These are phyloP conservation scores for Cordyceps fumosorosea DNA, from an alignment of 2,329 filamentous ascomycete genomes.

Conservation along the genomic window DNA sequence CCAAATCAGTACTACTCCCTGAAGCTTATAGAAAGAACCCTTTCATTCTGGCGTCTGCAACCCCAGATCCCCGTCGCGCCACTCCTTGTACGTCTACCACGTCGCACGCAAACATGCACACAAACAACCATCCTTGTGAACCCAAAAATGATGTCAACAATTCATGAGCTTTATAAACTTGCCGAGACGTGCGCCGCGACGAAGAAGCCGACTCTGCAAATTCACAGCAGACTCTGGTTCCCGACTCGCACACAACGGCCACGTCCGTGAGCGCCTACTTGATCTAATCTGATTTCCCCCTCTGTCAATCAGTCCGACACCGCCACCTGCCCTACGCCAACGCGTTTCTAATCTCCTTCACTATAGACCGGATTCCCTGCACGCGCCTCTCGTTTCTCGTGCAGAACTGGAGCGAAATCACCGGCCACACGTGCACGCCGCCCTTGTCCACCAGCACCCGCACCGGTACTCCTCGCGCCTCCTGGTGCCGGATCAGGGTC, in stretches of 20 bases:
- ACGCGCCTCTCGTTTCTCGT: constrained; percentile 42
- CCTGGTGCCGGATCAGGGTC: constrained; percentile 49
- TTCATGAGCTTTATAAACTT: constrained; percentile 28
- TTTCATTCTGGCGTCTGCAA: not conserved
- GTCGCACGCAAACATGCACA: not conserved
- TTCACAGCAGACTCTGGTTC: constrained; percentile 37
- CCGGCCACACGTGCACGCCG: constrained; percentile 77
- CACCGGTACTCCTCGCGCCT: constrained; percentile 47
- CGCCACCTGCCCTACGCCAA: constrained; percentile 10
- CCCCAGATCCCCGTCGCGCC: not conserved
- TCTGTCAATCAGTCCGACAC: constrained; percentile 13
- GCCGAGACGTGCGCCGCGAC: constrained; percentile 26
- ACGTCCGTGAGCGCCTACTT: constrained; percentile 43
- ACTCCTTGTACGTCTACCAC: constrained; percentile 12
- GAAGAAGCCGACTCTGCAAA: constrained; percentile 42
- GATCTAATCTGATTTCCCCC: constrained; percentile 54
- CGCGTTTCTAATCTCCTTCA: constrained; percentile 31
- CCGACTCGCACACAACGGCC: constrained; percentile 21
- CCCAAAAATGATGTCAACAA: constrained; percentile 33
- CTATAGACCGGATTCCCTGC: constrained; percentile 41
- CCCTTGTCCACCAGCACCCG: constrained; percentile 53
- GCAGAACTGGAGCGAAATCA: constrained; percentile 56
- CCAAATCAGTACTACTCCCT: not conserved
- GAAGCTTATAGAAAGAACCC: not conserved
- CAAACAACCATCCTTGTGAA: not conserved